A percentile compares a stretch with the other conserved stretches of the same genome.
These are phyloP conservation scores for Chrysanthemum seticuspe DNA, from an alignment of 129 eudicot species.

Conservation along the genomic window DNA sequence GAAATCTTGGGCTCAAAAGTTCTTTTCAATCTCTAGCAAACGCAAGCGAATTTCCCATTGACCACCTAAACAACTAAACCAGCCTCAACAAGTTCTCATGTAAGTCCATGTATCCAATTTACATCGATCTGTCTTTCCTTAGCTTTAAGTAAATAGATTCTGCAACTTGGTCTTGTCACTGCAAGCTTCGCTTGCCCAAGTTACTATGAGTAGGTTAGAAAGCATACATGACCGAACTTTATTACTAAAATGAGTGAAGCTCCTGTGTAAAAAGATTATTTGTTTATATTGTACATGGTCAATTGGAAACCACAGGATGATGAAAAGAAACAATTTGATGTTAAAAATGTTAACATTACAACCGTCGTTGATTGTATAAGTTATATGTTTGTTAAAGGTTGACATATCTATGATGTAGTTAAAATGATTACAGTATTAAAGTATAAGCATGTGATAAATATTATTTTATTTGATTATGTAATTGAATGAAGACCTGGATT, in stretches of 20 bases:
- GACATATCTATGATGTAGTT: neutral
- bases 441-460: neutral
- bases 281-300: neutral
- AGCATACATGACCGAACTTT: neutral
- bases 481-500: neutral
- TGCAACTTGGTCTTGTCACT: neutral
- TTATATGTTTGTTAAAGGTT: neutral
- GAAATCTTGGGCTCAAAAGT: constrained; percentile 82
- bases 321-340: neutral
- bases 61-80: constrained; percentile 44
- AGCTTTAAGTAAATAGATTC: neutral
- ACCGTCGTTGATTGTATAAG: neutral
- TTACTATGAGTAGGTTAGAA: neutral
- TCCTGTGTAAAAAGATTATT: neutral
- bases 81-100: constrained; percentile 27
- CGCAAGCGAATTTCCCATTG: constrained; percentile 59
- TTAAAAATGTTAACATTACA: neutral
- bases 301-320: neutral
- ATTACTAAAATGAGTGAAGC: neutral
- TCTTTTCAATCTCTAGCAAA: constrained; percentile 66
- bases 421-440: too few species aligned
- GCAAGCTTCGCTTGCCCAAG: too few species aligned
- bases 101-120: constrained; percentile 19
- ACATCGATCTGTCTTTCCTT: constrained; percentile 3
- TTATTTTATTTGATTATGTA: neutral